Evolutionary conservation across 768 basidiomycete species (phyloP).

Genomic region (Phanerochaete carnosa): DNA sequence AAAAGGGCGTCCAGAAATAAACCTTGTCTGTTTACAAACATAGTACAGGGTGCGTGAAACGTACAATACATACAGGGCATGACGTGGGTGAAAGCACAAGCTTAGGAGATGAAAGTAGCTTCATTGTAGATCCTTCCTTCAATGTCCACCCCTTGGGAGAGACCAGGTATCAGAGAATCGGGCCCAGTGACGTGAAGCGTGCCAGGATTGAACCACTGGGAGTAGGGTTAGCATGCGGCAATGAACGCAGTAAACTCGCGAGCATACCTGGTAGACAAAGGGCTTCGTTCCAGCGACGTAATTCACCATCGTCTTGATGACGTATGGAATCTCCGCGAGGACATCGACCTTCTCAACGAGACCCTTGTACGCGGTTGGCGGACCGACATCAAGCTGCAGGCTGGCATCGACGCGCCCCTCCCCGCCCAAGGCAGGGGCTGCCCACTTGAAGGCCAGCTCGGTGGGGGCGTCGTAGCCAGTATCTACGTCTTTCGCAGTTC

Average conservation of each 20-base stretch:
- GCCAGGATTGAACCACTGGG: slow-evolving; percentile 57
- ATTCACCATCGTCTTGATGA: slow-evolving; percentile 88
- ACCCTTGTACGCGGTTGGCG: slow-evolving; percentile 57
- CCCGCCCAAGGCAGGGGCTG: slow-evolving; percentile 51
- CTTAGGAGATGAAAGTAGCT: slow-evolving; percentile 80
- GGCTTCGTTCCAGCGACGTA: slow-evolving; percentile 94
- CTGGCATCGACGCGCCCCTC: slow-evolving; percentile 55
- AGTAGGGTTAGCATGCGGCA: not conserved
- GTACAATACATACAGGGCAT: not conserved
- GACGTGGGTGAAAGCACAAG: not conserved
- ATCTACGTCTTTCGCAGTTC: slow-evolving; percentile 61
- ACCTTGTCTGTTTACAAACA: slow-evolving; percentile 1
- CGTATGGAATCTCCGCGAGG: slow-evolving; percentile 89
- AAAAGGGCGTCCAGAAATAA: not conserved
- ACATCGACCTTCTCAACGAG: slow-evolving; percentile 93
- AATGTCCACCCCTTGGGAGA: slow-evolving; percentile 41
- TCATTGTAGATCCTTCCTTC: slow-evolving; percentile 82
- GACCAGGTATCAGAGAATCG: slow-evolving; percentile 37
- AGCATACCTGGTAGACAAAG: slow-evolving; percentile 85
- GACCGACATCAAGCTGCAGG: slow-evolving; percentile 56
- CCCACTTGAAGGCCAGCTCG: slow-evolving; percentile 75
- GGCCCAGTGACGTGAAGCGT: slow-evolving; percentile 46
- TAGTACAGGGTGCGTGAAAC: not conserved
- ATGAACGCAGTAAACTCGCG: not conserved
- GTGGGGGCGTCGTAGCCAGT: slow-evolving; percentile 79